Percentiles rank a stretch among this genome's conserved stretches.
These are phyloP conservation scores for Persicaria maculosa DNA, from an alignment of 148 eudicot species.

Conservation along the genomic window DNA sequence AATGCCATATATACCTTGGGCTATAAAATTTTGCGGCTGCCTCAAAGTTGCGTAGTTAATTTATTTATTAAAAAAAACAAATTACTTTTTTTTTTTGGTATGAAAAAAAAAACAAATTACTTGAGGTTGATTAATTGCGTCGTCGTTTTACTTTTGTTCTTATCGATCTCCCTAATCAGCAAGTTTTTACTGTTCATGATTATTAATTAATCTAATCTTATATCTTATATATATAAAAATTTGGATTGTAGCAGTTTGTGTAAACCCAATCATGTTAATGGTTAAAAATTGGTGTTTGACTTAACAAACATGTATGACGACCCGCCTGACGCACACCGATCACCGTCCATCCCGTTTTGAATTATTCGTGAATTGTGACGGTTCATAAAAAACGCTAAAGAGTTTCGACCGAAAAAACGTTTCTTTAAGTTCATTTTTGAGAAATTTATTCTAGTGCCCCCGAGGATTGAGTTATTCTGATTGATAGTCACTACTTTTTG, in stretches of 20 bases:
- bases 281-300: neutral
- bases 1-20: too few species aligned
- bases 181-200: neutral
- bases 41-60: too few species aligned
- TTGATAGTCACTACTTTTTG: too few species aligned
- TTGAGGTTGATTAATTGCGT: neutral
- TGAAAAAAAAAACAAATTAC: too few species aligned
- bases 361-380: neutral
- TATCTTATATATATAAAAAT: neutral
- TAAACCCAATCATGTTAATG: neutral
- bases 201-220: neutral
- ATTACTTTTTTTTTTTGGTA: too few species aligned
- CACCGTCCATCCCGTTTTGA: slow-evolving; percentile 9
- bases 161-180: neutral
- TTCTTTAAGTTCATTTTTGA: too few species aligned
- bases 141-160: neutral
- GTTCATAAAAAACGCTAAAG: too few species aligned
- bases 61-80: too few species aligned
- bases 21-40: too few species aligned
- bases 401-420: too few species aligned
- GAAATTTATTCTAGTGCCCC: too few species aligned
- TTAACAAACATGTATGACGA: slow-evolving; percentile 9
- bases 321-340: neutral
- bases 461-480: too few species aligned
- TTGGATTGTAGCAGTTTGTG: neutral